Evolutionary conservation across 2,329 filamentous ascomycete genomes (phyloP), one percentile per base, ranked within the genome.

Genomic region (Epichloe brachyelytri): DNA sequence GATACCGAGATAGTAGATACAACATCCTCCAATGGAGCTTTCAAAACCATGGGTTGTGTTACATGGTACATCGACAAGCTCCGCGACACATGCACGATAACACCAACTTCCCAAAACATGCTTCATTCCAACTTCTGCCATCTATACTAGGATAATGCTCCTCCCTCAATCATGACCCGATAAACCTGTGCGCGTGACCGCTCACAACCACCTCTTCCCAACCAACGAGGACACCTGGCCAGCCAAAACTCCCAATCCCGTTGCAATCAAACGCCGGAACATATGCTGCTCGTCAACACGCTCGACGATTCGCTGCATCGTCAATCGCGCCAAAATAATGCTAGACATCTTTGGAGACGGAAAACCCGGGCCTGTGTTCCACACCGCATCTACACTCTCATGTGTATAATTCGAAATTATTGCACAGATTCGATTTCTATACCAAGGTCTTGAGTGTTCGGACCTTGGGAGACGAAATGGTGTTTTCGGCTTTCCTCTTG

Each of bases 401-500:
- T 8, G 37, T 30, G 30, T 11, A 8, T 30, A 38, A n/a, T 14
- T n/a, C 37, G 7, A 15, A 5, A n/a, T 40, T 14, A n/a, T 40
- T 14, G 36, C 19, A 33, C 22, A 22, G 17, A 22, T 14, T 26
- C 14, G 19, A 37, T 26, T 34, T 33, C 53, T 58, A 68, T 33
- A 60, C 63, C 40, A 60, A 65, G 10, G 64, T 63, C 61, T 67
- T 69, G 51, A 68, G 55, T 12, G 61, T 60, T 45, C 67, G 62
- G 17, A 67, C 58, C 54, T 69, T 70, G 10, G 66, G 66, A 11
- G 65, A 67, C 30, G 62, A 57, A 14, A 70, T 59, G 17, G 71
- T 70, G 58, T 78, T 79, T 70, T 87, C 85, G 46, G 84, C 84
- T 67, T 89, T 90, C 54, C 86, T 73, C 68, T 89, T 89, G 47